A percentile compares a stretch with the other conserved stretches of the same genome.
Evolutionary conservation across 257 asterid species (phyloP).

Genomic region (Solanum pinnatisectum): DNA sequence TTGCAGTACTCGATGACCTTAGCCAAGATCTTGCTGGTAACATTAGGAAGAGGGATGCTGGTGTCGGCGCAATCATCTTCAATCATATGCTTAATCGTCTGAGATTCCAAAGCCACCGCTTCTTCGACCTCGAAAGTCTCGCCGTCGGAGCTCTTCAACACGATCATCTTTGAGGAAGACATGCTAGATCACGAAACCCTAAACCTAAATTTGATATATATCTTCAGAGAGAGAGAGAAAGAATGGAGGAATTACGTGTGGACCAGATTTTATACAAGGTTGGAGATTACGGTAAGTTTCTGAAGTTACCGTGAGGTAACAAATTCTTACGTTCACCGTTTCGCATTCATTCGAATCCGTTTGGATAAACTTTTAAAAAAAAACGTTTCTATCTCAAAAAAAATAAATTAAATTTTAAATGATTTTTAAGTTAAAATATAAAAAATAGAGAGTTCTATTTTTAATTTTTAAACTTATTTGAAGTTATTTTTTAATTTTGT

Average conservation of each 20-base stretch:
- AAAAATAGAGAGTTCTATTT: background rate
- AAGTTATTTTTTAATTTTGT: no score
- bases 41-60: background rate
- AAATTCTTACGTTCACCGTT: background rate
- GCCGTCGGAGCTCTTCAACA: conserved; percentile 24
- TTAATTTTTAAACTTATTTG: no score
- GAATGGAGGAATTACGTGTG: background rate
- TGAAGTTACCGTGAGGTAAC: background rate
- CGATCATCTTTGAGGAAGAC: background rate
- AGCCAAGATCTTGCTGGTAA: background rate
- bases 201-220: background rate
- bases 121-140: conserved; percentile 48
- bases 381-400: no score
- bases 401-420: no score
- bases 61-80: conserved; percentile 38
- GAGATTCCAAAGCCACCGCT: conserved; percentile 40
- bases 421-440: background rate
- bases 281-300: background rate
- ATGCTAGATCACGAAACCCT: background rate
- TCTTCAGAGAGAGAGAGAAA: background rate
- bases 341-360: background rate
- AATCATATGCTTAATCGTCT: conserved; percentile 43
- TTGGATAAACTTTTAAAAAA: no score
- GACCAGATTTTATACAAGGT: background rate
- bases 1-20: background rate